Evolutionary conservation across 305 asterid genomes (phyloP).

Genomic region (Withania somnifera): DNA sequence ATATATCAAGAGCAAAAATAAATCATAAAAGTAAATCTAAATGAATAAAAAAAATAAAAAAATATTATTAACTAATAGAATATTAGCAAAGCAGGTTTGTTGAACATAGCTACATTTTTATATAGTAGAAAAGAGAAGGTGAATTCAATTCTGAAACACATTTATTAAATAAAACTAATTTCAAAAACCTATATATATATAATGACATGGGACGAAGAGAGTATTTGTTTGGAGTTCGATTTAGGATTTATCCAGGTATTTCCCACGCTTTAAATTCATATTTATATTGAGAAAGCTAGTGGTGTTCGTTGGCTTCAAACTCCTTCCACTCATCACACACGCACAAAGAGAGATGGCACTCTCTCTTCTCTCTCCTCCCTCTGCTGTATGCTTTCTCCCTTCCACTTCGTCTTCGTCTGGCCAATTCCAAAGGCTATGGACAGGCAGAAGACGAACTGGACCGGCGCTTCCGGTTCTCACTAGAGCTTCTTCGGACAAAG

Average conservation of each 20-base stretch:
- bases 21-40: no score
- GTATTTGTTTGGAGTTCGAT: neutral
- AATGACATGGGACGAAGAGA: no score
- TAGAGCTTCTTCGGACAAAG: slow-evolving; percentile 46
- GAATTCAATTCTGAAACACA: no score
- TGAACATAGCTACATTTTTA: no score
- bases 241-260: neutral
- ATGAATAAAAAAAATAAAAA: no score
- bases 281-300: slow-evolving; percentile 23
- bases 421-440: slow-evolving; percentile 5
- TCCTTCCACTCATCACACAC: slow-evolving; percentile 32
- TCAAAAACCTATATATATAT: no score
- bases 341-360: slow-evolving; percentile 32
- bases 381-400: slow-evolving; percentile 15
- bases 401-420: slow-evolving; percentile 4
- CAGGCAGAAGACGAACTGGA: slow-evolving; percentile 13
- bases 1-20: no score
- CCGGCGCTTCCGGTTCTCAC: slow-evolving; percentile 21
- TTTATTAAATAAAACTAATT: no score
- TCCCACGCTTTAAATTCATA: neutral
- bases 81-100: no score
- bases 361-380: slow-evolving; percentile 34
- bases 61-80: no score
- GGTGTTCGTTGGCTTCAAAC: slow-evolving; percentile 39
- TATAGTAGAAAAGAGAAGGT: no score